Percentiles rank a stretch among this genome's conserved stretches.
phyloP scores from a whole-genome alignment of 495 filamentous ascomycete genomes.

The Penicillium maclennaniae region DNA sequence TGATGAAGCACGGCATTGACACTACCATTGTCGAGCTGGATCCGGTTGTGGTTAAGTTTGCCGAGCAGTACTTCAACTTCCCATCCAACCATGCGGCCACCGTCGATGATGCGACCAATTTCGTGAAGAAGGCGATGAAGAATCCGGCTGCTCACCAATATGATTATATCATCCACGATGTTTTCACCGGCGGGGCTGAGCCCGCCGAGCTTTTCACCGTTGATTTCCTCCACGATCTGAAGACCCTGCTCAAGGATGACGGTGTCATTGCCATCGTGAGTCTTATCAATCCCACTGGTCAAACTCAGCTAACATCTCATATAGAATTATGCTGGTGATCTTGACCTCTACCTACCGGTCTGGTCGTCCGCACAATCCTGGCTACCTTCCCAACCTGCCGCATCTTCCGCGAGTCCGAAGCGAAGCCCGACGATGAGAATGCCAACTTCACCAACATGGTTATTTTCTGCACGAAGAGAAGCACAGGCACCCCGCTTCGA shows the following conservation, averaged over 20 bases:
- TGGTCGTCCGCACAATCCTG: constrained; percentile 69
- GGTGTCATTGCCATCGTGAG: constrained; percentile 89
- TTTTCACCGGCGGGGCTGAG: constrained; percentile 97
- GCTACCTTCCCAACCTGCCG: constrained; percentile 74
- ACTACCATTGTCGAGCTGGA: constrained; percentile 95
- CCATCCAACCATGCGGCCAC: constrained; percentile 71
- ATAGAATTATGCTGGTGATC: constrained; percentile 96
- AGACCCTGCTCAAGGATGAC: constrained; percentile 64
- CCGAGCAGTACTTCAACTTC: constrained; percentile 76
- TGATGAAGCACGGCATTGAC: constrained; percentile 83
- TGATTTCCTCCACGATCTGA: constrained; percentile 70
- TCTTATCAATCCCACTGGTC: constrained; percentile 1
- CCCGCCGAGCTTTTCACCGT: constrained; percentile 82
- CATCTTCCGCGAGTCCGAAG: constrained; percentile 75
- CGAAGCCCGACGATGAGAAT: constrained; percentile 35
- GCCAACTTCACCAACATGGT: constrained; percentile 89
- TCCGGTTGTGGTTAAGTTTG: constrained; percentile 79
- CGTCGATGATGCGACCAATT: constrained; percentile 76
- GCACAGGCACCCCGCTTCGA: constrained; percentile 37
- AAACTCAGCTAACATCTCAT: not conserved
- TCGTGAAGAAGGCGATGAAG: constrained; percentile 54
- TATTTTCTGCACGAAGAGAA: constrained; percentile 52
- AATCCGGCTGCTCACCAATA: constrained; percentile 50
- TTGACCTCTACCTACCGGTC: constrained; percentile 64
- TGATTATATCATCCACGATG: constrained; percentile 94